These are phyloP conservation scores for Monilinia aucupariae DNA, from an alignment of 2,329 filamentous ascomycete genomes.

Conservation along the genomic window DNA sequence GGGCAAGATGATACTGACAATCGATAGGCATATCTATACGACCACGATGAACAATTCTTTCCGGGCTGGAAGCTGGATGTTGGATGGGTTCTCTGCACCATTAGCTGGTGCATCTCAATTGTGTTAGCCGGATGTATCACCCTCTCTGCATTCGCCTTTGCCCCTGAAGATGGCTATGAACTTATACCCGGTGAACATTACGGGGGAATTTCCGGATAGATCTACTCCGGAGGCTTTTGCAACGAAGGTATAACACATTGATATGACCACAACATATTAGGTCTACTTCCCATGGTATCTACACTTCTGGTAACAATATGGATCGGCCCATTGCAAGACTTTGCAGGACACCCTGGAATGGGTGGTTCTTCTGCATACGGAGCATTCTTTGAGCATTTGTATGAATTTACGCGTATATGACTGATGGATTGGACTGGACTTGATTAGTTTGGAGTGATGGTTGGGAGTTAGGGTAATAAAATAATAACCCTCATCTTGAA, in stretches of 20 bases:
- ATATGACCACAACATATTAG: not conserved
- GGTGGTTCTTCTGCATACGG: not conserved
- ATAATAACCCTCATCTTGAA: not conserved
- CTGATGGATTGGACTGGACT: constrained; percentile 8
- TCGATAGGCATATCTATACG: constrained; percentile 70
- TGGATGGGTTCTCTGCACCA: constrained; percentile 67
- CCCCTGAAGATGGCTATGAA: constrained; percentile 82
- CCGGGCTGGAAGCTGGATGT: constrained; percentile 76
- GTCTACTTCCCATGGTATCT: not conserved
- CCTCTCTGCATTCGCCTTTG: constrained; percentile 63
- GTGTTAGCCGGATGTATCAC: constrained; percentile 54
- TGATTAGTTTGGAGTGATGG: not conserved
- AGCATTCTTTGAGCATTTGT: constrained; percentile 7
- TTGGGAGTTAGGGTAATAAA: constrained; percentile 13
- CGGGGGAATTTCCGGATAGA: not conserved
- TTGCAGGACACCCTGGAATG: not conserved
- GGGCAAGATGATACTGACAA: constrained; percentile 9
- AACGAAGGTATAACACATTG: not conserved
- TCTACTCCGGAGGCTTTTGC: not conserved
- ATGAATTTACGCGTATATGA: constrained; percentile 15
- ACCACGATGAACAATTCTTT: constrained; percentile 78
- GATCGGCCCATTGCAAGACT: not conserved
- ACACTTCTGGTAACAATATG: not conserved
- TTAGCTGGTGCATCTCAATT: constrained; percentile 50
- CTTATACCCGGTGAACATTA: constrained; percentile 49